A percentile compares a stretch with the other conserved stretches of the same genome.
Conservation (phyloP, 306 rosid species). For the Coriaria nepalensis region DNA sequence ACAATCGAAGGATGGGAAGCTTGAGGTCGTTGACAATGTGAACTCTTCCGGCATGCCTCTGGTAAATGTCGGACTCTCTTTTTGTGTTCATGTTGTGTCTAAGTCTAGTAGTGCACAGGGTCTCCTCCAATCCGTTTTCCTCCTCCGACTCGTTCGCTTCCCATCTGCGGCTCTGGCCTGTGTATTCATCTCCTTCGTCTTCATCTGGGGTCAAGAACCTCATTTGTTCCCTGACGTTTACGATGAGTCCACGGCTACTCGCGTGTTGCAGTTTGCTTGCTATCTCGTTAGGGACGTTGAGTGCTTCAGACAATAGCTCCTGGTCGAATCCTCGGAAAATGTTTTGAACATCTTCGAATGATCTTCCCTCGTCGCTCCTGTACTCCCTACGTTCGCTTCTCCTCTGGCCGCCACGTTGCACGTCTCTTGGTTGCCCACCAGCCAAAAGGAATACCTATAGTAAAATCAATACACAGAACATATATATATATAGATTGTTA, state of each 20-base stretch:
- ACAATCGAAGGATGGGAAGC: constrained; percentile 12
- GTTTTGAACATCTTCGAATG: constrained; percentile 1
- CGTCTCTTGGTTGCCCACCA: constrained; percentile 6
- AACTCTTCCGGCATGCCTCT: constrained; percentile 11
- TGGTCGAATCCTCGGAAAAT: constrained; percentile 5
- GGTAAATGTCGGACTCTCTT: constrained; percentile 10
- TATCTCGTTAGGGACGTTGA: constrained; percentile 7
- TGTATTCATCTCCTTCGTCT: constrained; percentile 2
- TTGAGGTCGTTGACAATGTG: constrained; percentile 13
- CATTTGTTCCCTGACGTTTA: constrained; percentile 13
- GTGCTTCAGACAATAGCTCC: constrained; percentile 16
- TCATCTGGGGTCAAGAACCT: constrained; percentile 9
- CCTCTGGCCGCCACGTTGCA: background rate
- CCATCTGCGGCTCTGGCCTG: background rate
- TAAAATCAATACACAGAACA: no score
- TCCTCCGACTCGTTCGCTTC: constrained; percentile 13
- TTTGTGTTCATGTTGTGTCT: constrained; percentile 15
- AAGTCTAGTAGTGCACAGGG: constrained; percentile 12
- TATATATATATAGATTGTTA: background rate
- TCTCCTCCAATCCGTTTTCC: constrained; percentile 15
- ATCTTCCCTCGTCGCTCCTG: background rate
- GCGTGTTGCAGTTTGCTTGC: constrained; percentile 9
- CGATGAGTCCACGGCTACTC: constrained; percentile 4
- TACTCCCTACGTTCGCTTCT: background rate
- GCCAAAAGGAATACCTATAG: constrained; percentile 13